Evolutionary conservation across 2,329 filamentous ascomycete genomes (phyloP).

Genomic region (Ceratocystis huliohia): DNA sequence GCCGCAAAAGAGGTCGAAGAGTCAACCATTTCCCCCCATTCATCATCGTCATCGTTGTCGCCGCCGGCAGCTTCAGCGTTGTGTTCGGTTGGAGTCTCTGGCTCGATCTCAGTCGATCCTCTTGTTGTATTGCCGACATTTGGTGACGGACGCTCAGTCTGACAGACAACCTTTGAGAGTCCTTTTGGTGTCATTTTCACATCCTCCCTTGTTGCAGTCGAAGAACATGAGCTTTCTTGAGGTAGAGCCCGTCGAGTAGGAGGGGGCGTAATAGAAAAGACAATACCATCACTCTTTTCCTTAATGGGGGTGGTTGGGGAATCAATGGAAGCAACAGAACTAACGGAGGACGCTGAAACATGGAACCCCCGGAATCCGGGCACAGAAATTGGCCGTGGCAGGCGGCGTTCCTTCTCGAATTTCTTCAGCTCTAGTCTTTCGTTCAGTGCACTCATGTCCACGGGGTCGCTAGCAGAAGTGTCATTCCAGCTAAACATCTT

Average conservation of each 20-base stretch:
- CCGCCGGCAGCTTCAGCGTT: constrained; percentile 26
- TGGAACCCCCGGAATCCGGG: constrained; percentile 22
- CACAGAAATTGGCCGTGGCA: constrained; percentile 13
- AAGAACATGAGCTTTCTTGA: constrained; percentile 5
- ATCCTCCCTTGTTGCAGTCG: background rate
- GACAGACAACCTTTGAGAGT: background rate
- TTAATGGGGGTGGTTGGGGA: constrained; percentile 6
- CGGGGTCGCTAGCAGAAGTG: constrained; percentile 21
- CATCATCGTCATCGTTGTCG: constrained; percentile 43
- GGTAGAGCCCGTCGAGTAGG: background rate
- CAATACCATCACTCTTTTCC: background rate
- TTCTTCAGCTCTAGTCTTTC: constrained; percentile 20
- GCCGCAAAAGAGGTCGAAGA: constrained; percentile 1
- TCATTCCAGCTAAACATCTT: constrained; percentile 24
- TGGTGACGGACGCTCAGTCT: background rate
- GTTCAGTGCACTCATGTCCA: constrained; percentile 21
- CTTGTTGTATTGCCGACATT: background rate
- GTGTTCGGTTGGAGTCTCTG: background rate
- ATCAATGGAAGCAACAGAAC: background rate
- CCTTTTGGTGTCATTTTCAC: background rate
- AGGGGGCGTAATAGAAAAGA: background rate
- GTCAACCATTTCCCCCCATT: constrained; percentile 48
- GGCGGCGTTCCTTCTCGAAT: constrained; percentile 30
- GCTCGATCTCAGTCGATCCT: constrained; percentile 11
- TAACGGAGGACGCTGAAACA: constrained; percentile 13